A percentile compares a stretch with the other conserved stretches of the same genome.
phyloP scores from a whole-genome alignment of 192 early-diverging fungal species.

The Dimargaris verticillata region DNA sequence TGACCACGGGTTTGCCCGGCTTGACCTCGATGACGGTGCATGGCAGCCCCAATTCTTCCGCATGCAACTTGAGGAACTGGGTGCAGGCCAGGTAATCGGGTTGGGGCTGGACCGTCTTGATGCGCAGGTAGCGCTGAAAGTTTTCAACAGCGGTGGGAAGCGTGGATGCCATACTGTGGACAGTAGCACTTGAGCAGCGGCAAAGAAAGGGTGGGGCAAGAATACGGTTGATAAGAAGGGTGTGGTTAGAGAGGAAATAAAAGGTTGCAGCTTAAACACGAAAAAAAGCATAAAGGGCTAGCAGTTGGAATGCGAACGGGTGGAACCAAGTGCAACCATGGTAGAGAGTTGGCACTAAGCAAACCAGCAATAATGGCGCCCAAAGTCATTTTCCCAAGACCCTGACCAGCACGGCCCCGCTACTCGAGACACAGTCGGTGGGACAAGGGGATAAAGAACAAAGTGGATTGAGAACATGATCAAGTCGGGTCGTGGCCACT shows the following conservation, averaged over 20 bases:
- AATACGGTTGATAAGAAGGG: background rate
- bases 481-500: no score
- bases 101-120: constrained; percentile 70
- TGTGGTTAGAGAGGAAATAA: background rate
- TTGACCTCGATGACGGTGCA: constrained; percentile 32
- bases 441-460: no score
- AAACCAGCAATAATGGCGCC: no score
- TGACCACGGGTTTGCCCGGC: constrained; percentile 49
- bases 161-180: background rate
- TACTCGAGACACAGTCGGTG: no score
- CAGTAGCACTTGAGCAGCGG: background rate
- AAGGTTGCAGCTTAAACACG: background rate
- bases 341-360: no score
- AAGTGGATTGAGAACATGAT: no score
- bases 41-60: constrained; percentile 46
- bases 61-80: constrained; percentile 47
- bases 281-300: background rate
- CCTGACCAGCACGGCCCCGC: no score
- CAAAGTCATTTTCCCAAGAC: no score
- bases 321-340: no score
- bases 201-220: background rate
- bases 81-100: constrained; percentile 57
- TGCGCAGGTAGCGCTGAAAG: constrained; percentile 69
- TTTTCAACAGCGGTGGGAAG: constrained; percentile 17
- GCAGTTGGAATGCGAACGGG: no score